Base-by-base conservation (phyloP, 164 flowering plant species). In the Chimonanthus salicifolius region DNA sequence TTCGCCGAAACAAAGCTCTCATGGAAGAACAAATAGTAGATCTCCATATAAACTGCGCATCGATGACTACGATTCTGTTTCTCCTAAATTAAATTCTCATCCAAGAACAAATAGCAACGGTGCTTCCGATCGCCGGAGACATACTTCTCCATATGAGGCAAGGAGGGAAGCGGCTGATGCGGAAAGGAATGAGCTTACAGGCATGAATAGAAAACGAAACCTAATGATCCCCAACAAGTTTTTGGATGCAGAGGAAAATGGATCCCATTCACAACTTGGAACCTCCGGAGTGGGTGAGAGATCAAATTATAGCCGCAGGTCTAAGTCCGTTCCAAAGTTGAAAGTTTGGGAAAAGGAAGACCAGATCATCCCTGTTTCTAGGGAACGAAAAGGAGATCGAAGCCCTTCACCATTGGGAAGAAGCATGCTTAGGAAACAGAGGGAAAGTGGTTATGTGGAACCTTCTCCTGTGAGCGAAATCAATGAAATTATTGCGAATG, bases 401-500 rank as follows among this genome's bases (percentile, higher is more conserved):
- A 79, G 68, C 65, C 77, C 47, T 6, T 81, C 79, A 11, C 82
- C 83, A 43, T 72, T 83, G 64, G 44, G 77, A 16, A 82, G 81
- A 62, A 79, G 49, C 74, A 69, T 5, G 58, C 66, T 75, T 18
- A 74, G 71, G 71, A 80, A 78, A 63, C 85, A 84, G 49, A 82
- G 62, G 47, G 87, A 78, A 62, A 67, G 64, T 69, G 65, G 77
- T 15, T 67, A 74, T 15, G 49, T 49, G 45, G 72, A 74, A 58
- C 65, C 67, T 33, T 85, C 87, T 21, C 72, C 87, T 0, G 84
- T 81, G 2, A 86, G 86, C 13, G 92, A 90, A 75, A 75, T 90
- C 64, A 88, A 90, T 71, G 94, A 87, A 81, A 81, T 88, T 75
- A 73, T 85, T 51, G 90, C 92, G 4, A 75, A 83, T 58, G 80